phyloP scores from a whole-genome alignment of 1,284 basidiomycete genomes.

The Meripilus lineatus region DNA sequence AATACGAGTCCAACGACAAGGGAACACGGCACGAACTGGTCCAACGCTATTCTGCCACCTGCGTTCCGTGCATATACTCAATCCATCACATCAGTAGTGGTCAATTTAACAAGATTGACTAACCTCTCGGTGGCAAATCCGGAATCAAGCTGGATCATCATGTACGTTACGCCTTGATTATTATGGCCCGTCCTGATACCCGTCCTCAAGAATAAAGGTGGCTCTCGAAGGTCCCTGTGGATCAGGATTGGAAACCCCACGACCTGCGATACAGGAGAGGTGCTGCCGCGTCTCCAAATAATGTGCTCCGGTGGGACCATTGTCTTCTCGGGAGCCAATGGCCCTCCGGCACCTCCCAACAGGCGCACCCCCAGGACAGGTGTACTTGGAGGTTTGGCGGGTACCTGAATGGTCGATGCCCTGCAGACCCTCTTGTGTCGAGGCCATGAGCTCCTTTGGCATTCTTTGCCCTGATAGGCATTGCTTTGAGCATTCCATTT shows the following conservation, averaged over 20 bases:
- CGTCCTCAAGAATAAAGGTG: too few relatives aligned
- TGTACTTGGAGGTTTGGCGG: too few relatives aligned
- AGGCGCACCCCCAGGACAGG: not conserved
- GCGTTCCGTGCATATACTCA: not conserved
- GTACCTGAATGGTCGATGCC: too few relatives aligned
- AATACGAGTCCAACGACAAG: not conserved
- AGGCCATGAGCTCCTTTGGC: too few relatives aligned
- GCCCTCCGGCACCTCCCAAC: not conserved
- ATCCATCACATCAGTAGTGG: not conserved
- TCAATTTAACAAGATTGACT: not conserved
- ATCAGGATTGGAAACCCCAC: not conserved
- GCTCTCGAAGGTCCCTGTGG: not conserved
- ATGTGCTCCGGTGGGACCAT: not conserved
- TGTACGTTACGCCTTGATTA: constrained; percentile 11
- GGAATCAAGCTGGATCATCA: constrained; percentile 13
- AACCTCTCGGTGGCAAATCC: constrained; percentile 11
- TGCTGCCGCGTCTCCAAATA: not conserved
- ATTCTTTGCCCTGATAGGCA: too few relatives aligned
- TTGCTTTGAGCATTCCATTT: too few relatives aligned
- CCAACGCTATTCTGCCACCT: constrained; percentile 13
- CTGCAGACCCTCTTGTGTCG: too few relatives aligned
- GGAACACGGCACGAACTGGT: constrained; percentile 3
- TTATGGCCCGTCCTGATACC: too few relatives aligned
- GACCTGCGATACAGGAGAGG: not conserved
- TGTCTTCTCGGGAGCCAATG: not conserved